Conservation (phyloP, 1,284 basidiomycete species). For the Cryptococcus hybrid region DNA sequence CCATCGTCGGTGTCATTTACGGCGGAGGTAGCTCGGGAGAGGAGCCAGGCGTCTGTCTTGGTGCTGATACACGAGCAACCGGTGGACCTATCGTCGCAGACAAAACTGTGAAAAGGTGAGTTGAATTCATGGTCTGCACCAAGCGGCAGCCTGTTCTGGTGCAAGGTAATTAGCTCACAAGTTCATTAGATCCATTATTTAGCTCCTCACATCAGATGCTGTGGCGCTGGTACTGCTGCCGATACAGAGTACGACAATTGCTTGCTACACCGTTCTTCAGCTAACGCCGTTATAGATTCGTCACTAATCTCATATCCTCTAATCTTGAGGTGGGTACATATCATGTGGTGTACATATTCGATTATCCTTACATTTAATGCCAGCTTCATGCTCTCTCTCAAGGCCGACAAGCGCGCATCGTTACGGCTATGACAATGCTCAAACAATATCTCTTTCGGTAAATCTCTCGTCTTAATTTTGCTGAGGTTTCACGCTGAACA, state of each 20-base stretch:
- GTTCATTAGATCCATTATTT: constrained; percentile 89
- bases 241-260: constrained; percentile 69
- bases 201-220: constrained; percentile 91
- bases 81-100: constrained; percentile 95
- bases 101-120: constrained; percentile 98
- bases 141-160: no score
- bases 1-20: constrained; percentile 91
- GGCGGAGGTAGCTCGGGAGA: constrained; percentile 53
- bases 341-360: not conserved
- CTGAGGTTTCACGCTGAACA: not conserved
- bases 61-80: constrained; percentile 95
- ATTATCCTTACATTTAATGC: constrained; percentile 10
- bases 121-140: not conserved
- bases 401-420: constrained; percentile 82
- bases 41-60: constrained; percentile 88
- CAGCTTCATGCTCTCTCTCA: constrained; percentile 75
- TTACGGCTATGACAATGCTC: constrained; percentile 98
- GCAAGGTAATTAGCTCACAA: not conserved
- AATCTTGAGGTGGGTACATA: constrained; percentile 67
- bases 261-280: not conserved
- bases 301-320: constrained; percentile 86
- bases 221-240: constrained; percentile 96
- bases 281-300: constrained; percentile 56
- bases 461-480: constrained; percentile 23
- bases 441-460: constrained; percentile 83